Conservation (phyloP, 1,284 basidiomycete genomes). For the Boletellus sp. region DNA sequence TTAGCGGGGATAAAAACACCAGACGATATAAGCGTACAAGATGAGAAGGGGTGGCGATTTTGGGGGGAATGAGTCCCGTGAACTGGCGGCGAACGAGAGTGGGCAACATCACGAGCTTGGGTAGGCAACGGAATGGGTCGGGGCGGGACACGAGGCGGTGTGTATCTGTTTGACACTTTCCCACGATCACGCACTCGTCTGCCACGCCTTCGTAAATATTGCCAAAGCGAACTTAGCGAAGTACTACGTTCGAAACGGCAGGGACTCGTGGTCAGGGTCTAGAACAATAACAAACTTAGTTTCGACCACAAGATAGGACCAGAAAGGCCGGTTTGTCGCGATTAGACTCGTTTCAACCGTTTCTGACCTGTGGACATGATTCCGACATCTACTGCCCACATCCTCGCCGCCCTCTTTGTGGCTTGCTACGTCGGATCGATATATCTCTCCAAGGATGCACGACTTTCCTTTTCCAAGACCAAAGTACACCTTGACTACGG, state of each 20-base stretch:
- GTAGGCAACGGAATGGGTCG: slow-evolving; percentile 21
- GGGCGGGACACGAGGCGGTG: slow-evolving; percentile 9
- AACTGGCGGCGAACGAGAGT: slow-evolving; percentile 81
- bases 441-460: slow-evolving; percentile 55
- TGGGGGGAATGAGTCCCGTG: slow-evolving; percentile 84
- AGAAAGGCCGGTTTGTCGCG: slow-evolving; percentile 15
- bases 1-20: not conserved
- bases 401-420: slow-evolving; percentile 47
- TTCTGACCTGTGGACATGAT: slow-evolving; percentile 23
- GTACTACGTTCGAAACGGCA: no score
- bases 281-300: slow-evolving; percentile 16
- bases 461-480: slow-evolving; percentile 45
- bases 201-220: no score
- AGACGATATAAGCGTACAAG: slow-evolving; percentile 53
- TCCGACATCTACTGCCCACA: slow-evolving; percentile 38
- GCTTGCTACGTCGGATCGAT: slow-evolving; percentile 61
- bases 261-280: not conserved
- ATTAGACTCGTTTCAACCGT: slow-evolving; percentile 1
- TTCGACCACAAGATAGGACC: slow-evolving; percentile 15
- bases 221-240: no score
- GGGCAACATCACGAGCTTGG: slow-evolving; percentile 60
- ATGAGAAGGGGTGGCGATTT: slow-evolving; percentile 88
- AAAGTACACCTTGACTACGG: slow-evolving; percentile 25
- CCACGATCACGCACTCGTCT: slow-evolving; percentile 19
- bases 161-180: slow-evolving; percentile 19